phyloP scores from a whole-genome alignment of 1,284 basidiomycete species.

The Termitomyces sp. region DNA sequence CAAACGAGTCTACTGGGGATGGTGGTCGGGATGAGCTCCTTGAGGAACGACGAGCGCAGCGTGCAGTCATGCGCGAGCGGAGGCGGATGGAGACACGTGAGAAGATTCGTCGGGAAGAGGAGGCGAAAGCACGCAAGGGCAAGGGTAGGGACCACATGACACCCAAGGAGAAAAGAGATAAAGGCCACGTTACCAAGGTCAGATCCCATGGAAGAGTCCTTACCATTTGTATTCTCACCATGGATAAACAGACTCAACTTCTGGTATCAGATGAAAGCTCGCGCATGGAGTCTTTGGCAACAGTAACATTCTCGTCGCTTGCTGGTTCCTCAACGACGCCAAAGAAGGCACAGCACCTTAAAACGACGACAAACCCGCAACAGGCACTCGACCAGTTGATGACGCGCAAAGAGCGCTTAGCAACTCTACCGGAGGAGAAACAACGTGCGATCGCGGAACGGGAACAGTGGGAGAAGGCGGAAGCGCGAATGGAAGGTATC shows the following conservation, averaged over 20 bases:
- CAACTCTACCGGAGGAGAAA: conserved; percentile 72
- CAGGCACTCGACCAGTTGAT: conserved; percentile 80
- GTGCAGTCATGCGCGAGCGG: conserved; percentile 79
- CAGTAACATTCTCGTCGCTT: conserved; percentile 69
- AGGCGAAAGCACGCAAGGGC: conserved; percentile 42
- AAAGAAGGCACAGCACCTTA: conserved; percentile 49
- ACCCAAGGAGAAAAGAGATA: conserved; percentile 30
- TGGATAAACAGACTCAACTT: conserved; percentile 56
- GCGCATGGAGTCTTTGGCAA: conserved; percentile 42
- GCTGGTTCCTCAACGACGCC: conserved; percentile 40
- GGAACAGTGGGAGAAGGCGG: conserved; percentile 84
- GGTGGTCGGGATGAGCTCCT: conserved; percentile 73
- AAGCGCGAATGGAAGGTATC: conserved; percentile 76
- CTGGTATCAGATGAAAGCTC: conserved; percentile 55
- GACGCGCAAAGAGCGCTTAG: conserved; percentile 69
- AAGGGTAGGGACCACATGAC: conserved; percentile 33
- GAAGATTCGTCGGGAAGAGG: conserved; percentile 61
- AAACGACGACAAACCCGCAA: conserved; percentile 72
- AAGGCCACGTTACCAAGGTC: conserved; percentile 51
- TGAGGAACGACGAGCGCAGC: conserved; percentile 70
- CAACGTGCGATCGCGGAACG: conserved; percentile 71
- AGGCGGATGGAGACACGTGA: conserved; percentile 82
- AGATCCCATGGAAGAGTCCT: background rate
- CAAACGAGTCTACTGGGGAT: conserved; percentile 18
- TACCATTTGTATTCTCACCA: background rate